phyloP scores from a whole-genome alignment of 179 eudicot genomes.

The Patellifolia procumbens region DNA sequence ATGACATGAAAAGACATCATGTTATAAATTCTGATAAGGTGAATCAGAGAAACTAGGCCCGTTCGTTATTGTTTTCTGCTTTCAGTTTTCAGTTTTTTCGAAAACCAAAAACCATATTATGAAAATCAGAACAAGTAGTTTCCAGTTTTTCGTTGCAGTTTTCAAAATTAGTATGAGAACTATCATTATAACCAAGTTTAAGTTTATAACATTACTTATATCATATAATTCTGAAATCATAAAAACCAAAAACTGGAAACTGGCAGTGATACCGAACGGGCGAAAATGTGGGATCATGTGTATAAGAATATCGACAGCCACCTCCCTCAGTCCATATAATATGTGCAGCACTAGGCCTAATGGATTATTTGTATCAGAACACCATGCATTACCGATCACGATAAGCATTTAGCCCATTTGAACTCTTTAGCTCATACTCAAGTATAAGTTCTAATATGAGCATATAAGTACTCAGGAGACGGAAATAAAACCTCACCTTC shows the following conservation, averaged over 20 bases:
- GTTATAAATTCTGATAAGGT: not conserved
- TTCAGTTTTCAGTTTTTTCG: too few species aligned
- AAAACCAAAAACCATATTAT: too few species aligned
- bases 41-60: not conserved
- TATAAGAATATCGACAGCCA: not conserved
- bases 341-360: not conserved
- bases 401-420: not conserved
- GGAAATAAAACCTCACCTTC: slow-evolving; percentile 43
- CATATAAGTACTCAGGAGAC: not conserved
- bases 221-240: too few species aligned
- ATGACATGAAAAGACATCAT: slow-evolving; percentile 12
- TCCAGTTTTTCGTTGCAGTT: too few species aligned
- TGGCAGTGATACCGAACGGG: too few species aligned
- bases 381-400: not conserved
- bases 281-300: not conserved
- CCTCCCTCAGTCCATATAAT: not conserved
- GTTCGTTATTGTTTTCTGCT: too few species aligned
- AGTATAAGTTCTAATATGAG: not conserved
- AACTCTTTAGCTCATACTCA: not conserved
- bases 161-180: too few species aligned
- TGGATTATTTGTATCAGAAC: too few species aligned
- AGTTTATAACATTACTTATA: too few species aligned
- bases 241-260: too few species aligned
- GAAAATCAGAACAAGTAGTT: too few species aligned
- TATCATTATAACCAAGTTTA: too few species aligned